phyloP scores from a whole-genome alignment of 192 early-diverging fungal genomes.

The Coemansia sp. region DNA sequence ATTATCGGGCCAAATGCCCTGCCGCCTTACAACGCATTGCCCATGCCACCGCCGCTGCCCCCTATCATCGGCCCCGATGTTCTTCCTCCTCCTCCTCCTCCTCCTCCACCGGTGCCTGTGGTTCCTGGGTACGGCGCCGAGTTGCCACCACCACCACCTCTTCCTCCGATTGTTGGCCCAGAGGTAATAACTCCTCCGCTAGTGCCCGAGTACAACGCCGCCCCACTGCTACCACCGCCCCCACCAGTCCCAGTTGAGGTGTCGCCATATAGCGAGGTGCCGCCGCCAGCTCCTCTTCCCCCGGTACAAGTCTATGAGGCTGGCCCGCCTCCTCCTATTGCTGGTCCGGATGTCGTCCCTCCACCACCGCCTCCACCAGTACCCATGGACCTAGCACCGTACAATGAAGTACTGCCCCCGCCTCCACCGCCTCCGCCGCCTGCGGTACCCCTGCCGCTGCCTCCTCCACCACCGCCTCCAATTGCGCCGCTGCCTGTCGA shows the following conservation, averaged over 20 bases:
- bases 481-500: constrained; percentile 13
- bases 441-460: background rate
- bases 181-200: background rate
- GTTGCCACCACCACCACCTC: constrained; percentile 6
- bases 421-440: constrained; percentile 14
- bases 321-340: constrained; percentile 9
- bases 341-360: background rate
- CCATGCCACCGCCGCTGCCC: constrained; percentile 9
- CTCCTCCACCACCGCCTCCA: constrained; percentile 15
- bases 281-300: constrained; percentile 3
- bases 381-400: constrained; percentile 13
- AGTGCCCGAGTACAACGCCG: constrained; percentile 5
- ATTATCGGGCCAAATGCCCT: no score
- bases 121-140: background rate
- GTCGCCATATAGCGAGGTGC: constrained; percentile 14
- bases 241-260: constrained; percentile 7
- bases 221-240: background rate
- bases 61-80: constrained; percentile 12
- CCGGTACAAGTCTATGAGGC: constrained; percentile 12
- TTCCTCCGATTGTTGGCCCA: background rate
- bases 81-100: constrained; percentile 5
- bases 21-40: constrained; percentile 8
- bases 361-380: constrained; percentile 29
- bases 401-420: background rate
- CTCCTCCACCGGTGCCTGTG: constrained; percentile 1